A percentile compares a stretch with the other conserved stretches of the same genome.
These are phyloP conservation scores for Diaporthe ilicicola DNA, from an alignment of 2,329 filamentous ascomycete genomes.

Conservation along the genomic window DNA sequence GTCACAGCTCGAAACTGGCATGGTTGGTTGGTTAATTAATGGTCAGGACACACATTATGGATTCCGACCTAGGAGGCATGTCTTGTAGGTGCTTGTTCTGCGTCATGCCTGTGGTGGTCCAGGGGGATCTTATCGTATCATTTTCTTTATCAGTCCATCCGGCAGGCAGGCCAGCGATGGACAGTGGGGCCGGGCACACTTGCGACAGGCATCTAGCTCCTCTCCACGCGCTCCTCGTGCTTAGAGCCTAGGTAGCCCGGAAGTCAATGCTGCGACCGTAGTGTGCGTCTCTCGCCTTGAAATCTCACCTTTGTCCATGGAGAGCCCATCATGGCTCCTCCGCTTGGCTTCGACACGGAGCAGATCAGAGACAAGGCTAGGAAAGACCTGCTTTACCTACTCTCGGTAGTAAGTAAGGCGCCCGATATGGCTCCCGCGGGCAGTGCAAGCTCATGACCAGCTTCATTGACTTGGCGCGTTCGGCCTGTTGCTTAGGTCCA, in stretches of 20 bases:
- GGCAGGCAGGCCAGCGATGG: slow-evolving; percentile 21
- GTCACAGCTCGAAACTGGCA: neutral
- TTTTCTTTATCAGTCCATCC: slow-evolving; percentile 10
- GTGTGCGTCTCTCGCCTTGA: neutral
- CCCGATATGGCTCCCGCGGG: slow-evolving; percentile 29
- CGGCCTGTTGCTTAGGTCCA: slow-evolving; percentile 71
- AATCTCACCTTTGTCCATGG: slow-evolving; percentile 46
- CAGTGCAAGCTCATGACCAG: slow-evolving; percentile 32
- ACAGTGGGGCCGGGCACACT: neutral
- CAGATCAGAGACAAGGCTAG: slow-evolving; percentile 83
- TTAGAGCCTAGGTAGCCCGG: neutral
- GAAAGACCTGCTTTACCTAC: slow-evolving; percentile 87
- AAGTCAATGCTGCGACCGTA: neutral
- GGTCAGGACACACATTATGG: neutral
- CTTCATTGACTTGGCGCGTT: slow-evolving; percentile 32
- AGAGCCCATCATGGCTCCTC: slow-evolving; percentile 73
- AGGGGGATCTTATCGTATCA: slow-evolving; percentile 4
- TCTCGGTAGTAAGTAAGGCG: slow-evolving; percentile 85
- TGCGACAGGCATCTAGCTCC: slow-evolving; percentile 20
- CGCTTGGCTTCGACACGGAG: slow-evolving; percentile 75
- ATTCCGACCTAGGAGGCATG: neutral
- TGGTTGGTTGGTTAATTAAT: too few species aligned
- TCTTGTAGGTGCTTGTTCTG: neutral
- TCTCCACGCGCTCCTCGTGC: neutral
- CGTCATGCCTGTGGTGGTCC: neutral